A percentile compares a stretch with the other conserved stretches of the same genome.
phyloP scores from a whole-genome alignment of 139 green algal genomes.

The Coelastrella sp. region DNA sequence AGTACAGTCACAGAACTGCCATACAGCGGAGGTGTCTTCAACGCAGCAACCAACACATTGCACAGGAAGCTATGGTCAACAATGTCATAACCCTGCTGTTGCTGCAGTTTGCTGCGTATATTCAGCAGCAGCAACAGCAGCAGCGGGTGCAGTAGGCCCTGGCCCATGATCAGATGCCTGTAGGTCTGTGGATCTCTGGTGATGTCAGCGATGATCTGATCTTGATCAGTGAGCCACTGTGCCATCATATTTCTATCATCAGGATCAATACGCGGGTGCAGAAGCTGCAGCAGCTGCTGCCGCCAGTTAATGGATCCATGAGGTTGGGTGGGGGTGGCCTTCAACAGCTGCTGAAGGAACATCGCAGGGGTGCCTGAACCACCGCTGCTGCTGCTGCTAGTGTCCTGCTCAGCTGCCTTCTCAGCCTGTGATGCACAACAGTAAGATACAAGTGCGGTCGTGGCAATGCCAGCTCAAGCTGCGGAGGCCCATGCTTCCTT shows the following conservation, averaged over 20 bases:
- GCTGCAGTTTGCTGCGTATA: neutral
- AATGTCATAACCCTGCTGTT: neutral
- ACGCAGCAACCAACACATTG: neutral
- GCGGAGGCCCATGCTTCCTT: no score
- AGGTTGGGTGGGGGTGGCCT: neutral
- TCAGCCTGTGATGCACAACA: no score
- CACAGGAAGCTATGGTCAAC: no score
- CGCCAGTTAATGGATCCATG: neutral
- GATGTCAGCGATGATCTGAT: neutral
- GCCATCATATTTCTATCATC: neutral
- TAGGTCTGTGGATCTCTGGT: neutral
- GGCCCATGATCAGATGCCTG: conserved; percentile 5
- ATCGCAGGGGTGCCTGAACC: neutral
- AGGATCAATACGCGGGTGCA: neutral
- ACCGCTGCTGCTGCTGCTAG: neutral
- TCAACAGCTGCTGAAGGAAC: conserved; percentile 9
- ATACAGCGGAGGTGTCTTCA: neutral
- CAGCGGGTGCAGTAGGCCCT: neutral
- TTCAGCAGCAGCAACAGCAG: conserved; percentile 5
- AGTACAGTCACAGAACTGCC: conserved; percentile 7
- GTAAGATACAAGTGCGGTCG: no score
- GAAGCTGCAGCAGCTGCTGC: neutral
- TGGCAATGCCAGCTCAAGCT: no score
- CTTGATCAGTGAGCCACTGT: neutral
- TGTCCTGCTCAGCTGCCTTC: neutral